Conservation (phyloP, 495 filamentous ascomycete species). For the Friedmanniomyces endolithicus region DNA sequence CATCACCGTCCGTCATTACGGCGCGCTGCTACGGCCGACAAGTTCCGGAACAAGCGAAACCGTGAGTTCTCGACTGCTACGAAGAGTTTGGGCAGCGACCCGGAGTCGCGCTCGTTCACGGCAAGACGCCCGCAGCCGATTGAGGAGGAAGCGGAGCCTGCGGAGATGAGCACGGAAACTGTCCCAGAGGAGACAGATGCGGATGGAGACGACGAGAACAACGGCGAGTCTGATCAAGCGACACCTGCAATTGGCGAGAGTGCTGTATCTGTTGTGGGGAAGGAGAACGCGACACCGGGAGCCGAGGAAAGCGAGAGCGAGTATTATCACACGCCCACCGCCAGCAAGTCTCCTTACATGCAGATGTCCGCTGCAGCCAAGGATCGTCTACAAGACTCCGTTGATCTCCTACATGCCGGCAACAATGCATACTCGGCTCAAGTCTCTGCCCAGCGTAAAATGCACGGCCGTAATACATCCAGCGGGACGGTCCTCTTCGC, state of each 20-base stretch:
- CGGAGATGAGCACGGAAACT: conserved; percentile 29
- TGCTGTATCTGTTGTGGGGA: conserved; percentile 14
- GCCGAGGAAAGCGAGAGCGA: conserved; percentile 31
- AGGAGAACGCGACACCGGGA: conserved; percentile 19
- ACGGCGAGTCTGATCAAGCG: conserved; percentile 12
- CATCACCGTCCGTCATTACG: conserved; percentile 21
- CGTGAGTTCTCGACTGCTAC: conserved; percentile 42
- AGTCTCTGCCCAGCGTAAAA: conserved; percentile 22
- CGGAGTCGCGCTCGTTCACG: conserved; percentile 35
- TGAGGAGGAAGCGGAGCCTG: conserved; percentile 27
- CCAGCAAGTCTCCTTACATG: conserved; percentile 17
- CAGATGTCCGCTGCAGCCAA: conserved; percentile 18
- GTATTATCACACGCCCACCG: conserved; percentile 28
- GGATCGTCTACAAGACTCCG: conserved; percentile 1
- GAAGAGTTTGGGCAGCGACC: conserved; percentile 45
- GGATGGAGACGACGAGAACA: conserved; percentile 45
- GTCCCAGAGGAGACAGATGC: conserved; percentile 53
- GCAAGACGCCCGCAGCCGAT: conserved; percentile 19
- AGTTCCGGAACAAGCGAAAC: conserved; percentile 9
- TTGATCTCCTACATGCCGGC: not conserved
- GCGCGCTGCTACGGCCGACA: conserved; percentile 16
- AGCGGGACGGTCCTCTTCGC: conserved; percentile 69
- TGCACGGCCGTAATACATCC: conserved; percentile 45
- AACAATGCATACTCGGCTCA: conserved; percentile 8
- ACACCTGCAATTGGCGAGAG: conserved; percentile 14